Evolutionary conservation across 2,329 filamentous ascomycete genomes (phyloP).

Genomic region (Fusarium incarnatum): DNA sequence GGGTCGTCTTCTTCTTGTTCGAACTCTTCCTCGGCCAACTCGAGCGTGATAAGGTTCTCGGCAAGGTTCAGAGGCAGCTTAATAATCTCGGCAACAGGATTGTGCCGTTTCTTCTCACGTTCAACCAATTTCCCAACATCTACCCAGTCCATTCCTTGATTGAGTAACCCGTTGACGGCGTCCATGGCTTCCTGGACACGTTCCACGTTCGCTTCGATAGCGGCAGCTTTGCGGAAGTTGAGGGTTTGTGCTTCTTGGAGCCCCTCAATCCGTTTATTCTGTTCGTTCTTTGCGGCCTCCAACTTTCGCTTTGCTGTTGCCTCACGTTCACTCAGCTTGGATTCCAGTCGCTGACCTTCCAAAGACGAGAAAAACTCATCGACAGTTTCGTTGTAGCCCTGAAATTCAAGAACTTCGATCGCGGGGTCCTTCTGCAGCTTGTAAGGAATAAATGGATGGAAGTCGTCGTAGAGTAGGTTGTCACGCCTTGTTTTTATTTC

Average conservation of each 20-base stretch:
- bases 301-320: conserved; percentile 84
- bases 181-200: conserved; percentile 93
- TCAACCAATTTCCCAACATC: conserved; percentile 90
- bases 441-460: conserved; percentile 88
- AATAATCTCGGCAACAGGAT: conserved; percentile 88
- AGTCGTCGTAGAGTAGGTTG: conserved; percentile 86
- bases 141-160: conserved; percentile 97
- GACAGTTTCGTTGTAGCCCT: conserved; percentile 90
- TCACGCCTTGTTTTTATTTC: conserved; percentile 53
- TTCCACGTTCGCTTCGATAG: conserved; percentile 90
- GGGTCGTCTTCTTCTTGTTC: conserved; percentile 70
- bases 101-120: conserved; percentile 82
- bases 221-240: conserved; percentile 88
- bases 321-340: conserved; percentile 83
- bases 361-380: conserved; percentile 98
- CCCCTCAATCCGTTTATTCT: conserved; percentile 85
- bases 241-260: conserved; percentile 83
- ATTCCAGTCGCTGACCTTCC: conserved; percentile 92
- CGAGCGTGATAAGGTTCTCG: conserved; percentile 87
- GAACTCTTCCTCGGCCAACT: conserved; percentile 77
- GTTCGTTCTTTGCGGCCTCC: conserved; percentile 84
- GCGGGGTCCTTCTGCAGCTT: conserved; percentile 78
- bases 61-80: conserved; percentile 87
- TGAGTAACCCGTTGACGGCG: conserved; percentile 90
- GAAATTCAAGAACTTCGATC: conserved; percentile 78